These are phyloP conservation scores for Amniculicola lignicola DNA, from an alignment of 495 filamentous ascomycete genomes.

Conservation along the genomic window DNA sequence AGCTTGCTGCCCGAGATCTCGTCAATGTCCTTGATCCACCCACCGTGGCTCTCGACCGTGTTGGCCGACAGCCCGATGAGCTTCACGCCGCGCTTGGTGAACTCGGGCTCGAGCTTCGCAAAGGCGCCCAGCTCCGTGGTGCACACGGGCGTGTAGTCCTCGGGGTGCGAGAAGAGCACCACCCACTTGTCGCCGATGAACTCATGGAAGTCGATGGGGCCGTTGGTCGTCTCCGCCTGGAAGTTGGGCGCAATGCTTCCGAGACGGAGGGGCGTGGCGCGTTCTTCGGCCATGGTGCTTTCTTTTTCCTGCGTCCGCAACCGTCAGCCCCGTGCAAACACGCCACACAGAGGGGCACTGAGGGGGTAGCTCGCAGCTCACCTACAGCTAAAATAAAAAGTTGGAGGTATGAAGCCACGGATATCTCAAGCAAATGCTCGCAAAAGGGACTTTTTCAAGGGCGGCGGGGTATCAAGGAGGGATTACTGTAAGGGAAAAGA, in stretches of 20 bases:
- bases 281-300: slow-evolving; percentile 37
- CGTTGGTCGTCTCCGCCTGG: slow-evolving; percentile 84
- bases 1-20: slow-evolving; percentile 81
- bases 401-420: background rate
- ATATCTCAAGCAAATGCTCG: too few species aligned
- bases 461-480: too few species aligned
- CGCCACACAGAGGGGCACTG: slow-evolving; percentile 19
- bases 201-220: slow-evolving; percentile 94
- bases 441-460: background rate
- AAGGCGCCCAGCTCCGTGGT: slow-evolving; percentile 98
- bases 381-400: background rate
- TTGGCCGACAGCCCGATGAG: slow-evolving; percentile 91
- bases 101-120: slow-evolving; percentile 95
- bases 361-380: background rate
- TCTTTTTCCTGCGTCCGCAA: slow-evolving; percentile 10
- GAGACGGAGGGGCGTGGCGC: slow-evolving; percentile 64
- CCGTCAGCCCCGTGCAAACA: slow-evolving; percentile 22
- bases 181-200: slow-evolving; percentile 94
- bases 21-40: slow-evolving; percentile 95
- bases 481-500: background rate
- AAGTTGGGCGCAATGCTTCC: slow-evolving; percentile 91
- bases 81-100: slow-evolving; percentile 89
- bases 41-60: slow-evolving; percentile 59
- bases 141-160: slow-evolving; percentile 79
- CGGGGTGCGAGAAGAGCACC: slow-evolving; percentile 95